These are phyloP conservation scores for Rhizophora apiculata DNA, from an alignment of 345 rosid species.

Conservation along the genomic window DNA sequence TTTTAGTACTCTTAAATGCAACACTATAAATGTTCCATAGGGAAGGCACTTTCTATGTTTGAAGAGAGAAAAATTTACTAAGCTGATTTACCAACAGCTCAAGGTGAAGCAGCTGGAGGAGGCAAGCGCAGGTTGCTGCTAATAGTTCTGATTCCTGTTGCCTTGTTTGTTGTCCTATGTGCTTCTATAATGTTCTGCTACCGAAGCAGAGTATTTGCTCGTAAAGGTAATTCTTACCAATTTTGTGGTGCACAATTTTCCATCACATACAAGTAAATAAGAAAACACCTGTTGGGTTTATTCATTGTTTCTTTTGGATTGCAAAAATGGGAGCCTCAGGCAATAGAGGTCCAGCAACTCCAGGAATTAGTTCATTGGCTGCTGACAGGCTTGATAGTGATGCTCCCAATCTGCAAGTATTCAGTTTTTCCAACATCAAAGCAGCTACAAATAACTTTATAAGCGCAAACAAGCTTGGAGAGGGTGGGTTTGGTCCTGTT, in stretches of 20 bases:
- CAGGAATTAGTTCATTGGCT: not conserved
- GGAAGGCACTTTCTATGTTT: no score
- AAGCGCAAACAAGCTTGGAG: slow-evolving; percentile 32
- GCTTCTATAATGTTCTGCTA: slow-evolving; percentile 8
- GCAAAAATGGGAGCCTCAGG: not conserved
- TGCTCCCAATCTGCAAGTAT: slow-evolving; percentile 23
- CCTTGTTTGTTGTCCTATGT: slow-evolving; percentile 16
- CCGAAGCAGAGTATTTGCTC: slow-evolving; percentile 12
- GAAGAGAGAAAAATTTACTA: not conserved
- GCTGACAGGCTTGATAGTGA: slow-evolving; percentile 11
- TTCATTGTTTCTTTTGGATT: slow-evolving; percentile 1
- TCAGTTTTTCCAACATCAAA: slow-evolving; percentile 24
- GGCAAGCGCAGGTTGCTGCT: slow-evolving; percentile 20
- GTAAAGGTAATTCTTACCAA: slow-evolving; percentile 18
- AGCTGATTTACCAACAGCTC: slow-evolving; percentile 21
- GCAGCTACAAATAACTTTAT: slow-evolving; percentile 40
- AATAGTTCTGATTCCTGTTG: slow-evolving; percentile 21
- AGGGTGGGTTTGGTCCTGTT: slow-evolving; percentile 50
- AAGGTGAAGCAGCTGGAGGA: slow-evolving; percentile 13
- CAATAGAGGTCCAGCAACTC: not conserved
- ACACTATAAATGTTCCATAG: no score
- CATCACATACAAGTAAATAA: not conserved
- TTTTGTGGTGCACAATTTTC: not conserved
- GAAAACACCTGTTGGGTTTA: not conserved
- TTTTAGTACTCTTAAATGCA: no score